Conservation (phyloP, 345 rosid species). For the Camelina laxa region DNA sequence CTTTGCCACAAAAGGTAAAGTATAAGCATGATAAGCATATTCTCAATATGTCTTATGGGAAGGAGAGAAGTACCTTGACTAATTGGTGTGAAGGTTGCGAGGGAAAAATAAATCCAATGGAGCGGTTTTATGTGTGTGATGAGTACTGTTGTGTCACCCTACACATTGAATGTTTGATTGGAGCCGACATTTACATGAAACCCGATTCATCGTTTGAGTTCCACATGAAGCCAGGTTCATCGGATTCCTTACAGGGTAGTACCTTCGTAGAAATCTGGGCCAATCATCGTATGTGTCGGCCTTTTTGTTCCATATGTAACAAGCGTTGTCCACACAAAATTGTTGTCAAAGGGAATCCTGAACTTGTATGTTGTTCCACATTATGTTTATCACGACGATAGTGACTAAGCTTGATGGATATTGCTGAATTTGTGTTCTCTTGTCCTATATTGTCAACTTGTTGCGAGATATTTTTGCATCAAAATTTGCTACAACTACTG, state of each 20-base stretch:
- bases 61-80: not conserved
- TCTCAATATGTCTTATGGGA: not conserved
- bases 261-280: too few relatives aligned
- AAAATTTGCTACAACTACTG: too few relatives aligned
- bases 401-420: too few relatives aligned
- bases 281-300: conserved; percentile 2
- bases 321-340: not conserved
- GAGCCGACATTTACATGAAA: not conserved
- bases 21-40: conserved; percentile 28
- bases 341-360: too few relatives aligned
- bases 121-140: not conserved
- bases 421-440: too few relatives aligned
- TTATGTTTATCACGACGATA: too few relatives aligned
- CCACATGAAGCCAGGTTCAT: too few relatives aligned
- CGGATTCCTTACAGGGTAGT: too few relatives aligned
- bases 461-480: too few relatives aligned
- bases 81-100: conserved; percentile 22
- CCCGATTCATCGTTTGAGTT: not conserved
- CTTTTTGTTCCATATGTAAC: rapidly evolving
- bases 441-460: too few relatives aligned
- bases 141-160: conserved; percentile 11
- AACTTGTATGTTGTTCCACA: too few relatives aligned
- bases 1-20: not conserved
- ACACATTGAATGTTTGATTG: not conserved
- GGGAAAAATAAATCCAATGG: rapidly evolving